A percentile compares a stretch with the other conserved stretches of the same genome.
These are phyloP conservation scores for Neurospora pannonica DNA, from an alignment of 495 filamentous ascomycete genomes.

Conservation along the genomic window DNA sequence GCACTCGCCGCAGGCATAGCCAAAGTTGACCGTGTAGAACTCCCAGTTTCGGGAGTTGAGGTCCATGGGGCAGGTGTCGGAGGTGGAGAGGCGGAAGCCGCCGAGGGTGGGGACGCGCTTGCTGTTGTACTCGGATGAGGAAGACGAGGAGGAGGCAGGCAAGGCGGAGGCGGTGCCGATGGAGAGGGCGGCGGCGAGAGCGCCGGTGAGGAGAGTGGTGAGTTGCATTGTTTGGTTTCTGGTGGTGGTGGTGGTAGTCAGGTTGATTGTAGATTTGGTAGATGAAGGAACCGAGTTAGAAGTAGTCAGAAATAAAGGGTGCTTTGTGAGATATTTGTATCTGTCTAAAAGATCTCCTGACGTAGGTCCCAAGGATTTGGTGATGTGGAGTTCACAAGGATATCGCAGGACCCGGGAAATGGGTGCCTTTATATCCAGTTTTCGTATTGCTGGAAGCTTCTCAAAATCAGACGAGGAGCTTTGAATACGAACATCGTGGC, in stretches of 20 bases:
- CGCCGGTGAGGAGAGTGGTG: background rate
- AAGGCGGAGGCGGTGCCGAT: background rate
- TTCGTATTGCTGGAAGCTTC: background rate
- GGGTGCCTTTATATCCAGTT: background rate
- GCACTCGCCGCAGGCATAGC: background rate
- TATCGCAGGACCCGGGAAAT: background rate
- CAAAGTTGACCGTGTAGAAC: background rate
- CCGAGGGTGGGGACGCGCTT: background rate
- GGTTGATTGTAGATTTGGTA: background rate
- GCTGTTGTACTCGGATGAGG: background rate
- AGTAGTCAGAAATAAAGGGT: background rate
- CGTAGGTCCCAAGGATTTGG: background rate
- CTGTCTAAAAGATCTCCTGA: background rate
- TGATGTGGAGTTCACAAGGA: background rate
- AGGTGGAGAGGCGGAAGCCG: background rate
- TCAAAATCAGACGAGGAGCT: background rate
- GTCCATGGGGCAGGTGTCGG: background rate
- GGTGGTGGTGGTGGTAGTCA: background rate
- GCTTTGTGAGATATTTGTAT: background rate
- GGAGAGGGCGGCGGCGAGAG: background rate
- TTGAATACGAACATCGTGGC: background rate
- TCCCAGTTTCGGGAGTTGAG: background rate
- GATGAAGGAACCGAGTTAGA: background rate
- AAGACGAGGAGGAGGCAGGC: background rate
- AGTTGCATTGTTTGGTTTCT: background rate